Evolutionary conservation across 1,139 yeast species (phyloP).

Genomic region (Sugiyamaella novakii): DNA sequence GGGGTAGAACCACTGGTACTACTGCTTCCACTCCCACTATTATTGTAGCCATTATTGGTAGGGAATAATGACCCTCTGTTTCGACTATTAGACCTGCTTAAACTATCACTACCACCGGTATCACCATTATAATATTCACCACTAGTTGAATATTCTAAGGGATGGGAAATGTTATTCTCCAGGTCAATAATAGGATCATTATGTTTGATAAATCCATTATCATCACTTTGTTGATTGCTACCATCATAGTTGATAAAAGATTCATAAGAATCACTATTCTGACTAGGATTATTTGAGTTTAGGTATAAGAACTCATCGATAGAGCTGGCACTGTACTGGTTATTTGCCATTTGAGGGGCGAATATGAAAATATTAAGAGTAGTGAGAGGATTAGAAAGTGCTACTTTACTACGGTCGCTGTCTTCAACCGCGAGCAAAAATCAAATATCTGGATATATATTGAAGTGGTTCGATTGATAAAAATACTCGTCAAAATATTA

Average conservation of each 20-base stretch:
- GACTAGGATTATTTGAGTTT: neutral
- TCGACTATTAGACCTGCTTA: conserved; percentile 10
- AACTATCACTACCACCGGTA: no score
- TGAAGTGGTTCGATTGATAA: no score
- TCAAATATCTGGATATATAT: no score
- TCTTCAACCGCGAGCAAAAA: no score
- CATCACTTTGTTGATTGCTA: no score
- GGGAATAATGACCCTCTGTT: conserved; percentile 8
- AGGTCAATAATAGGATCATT: conserved; percentile 1
- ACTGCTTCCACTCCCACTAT: neutral
- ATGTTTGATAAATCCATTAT: no score
- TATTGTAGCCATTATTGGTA: neutral
- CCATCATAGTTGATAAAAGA: neutral
- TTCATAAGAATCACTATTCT: neutral
- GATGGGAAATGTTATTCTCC: neutral
- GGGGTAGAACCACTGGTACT: neutral
- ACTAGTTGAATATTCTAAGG: neutral
- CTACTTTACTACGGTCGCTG: no score
- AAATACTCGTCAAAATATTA: no score
- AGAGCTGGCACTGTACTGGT: neutral
- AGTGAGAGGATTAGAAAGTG: no score
- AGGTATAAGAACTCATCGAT: conserved; percentile 7
- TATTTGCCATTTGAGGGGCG: neutral
- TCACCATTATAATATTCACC: neutral
- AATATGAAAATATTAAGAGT: no score